Percentiles rank a stretch among this genome's conserved stretches.
phyloP scores from a whole-genome alignment of 768 basidiomycete species.

The Suillus hirtellus region DNA sequence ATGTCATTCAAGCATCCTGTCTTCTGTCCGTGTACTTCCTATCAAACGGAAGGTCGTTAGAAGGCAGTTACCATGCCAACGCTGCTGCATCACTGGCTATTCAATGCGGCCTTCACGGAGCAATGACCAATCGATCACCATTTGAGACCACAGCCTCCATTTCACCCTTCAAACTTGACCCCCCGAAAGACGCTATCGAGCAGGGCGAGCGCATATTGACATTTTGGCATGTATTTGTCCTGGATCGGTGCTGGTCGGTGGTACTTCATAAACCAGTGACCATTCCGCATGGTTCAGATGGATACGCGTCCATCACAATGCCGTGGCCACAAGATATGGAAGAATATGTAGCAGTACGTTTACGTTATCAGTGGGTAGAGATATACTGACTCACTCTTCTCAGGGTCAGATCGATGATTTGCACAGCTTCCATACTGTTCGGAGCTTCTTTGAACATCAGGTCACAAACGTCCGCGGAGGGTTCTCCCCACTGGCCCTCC shows the following conservation, averaged over 20 bases:
- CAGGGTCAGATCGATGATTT: conserved; percentile 61
- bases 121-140: conserved; percentile 31
- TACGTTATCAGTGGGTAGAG: conserved; percentile 7
- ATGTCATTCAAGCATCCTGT: conserved; percentile 76
- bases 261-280: conserved; percentile 65
- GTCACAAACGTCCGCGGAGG: conserved; percentile 48
- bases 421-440: conserved; percentile 57
- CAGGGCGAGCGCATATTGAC: conserved; percentile 72
- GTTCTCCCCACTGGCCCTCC: conserved; percentile 64
- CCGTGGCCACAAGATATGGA: conserved; percentile 78
- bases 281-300: conserved; percentile 62
- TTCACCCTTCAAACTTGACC: conserved; percentile 49
- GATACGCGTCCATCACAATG: conserved; percentile 60
- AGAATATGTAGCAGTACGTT: conserved; percentile 68
- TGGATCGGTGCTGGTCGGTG: conserved; percentile 82
- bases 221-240: conserved; percentile 83
- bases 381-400: conserved; percentile 16
- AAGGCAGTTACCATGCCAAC: conserved; percentile 76
- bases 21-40: conserved; percentile 76
- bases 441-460: conserved; percentile 62
- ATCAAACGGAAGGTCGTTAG: conserved; percentile 72
- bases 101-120: conserved; percentile 68
- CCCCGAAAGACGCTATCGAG: conserved; percentile 56
- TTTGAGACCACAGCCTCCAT: conserved; percentile 38
- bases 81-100: conserved; percentile 73